Evolutionary conservation across 2,329 filamentous ascomycete genomes (phyloP), one percentile per base, ranked within the genome.

Genomic region (Aspergillus clavatus): DNA sequence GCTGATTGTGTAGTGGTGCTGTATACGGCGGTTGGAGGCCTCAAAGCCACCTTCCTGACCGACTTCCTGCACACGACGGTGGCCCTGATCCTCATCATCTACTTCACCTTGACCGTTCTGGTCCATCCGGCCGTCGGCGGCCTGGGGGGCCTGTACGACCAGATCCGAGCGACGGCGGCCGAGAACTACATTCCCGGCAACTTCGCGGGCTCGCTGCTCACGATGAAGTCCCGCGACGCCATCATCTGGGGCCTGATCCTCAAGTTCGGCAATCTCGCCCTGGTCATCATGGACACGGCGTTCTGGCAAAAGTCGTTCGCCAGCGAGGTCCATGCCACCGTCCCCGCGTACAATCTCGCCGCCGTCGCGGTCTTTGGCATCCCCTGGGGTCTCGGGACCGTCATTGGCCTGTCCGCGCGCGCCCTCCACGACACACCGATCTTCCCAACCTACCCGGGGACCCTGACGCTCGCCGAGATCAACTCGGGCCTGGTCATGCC

Each of bases 41-140:
- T 70, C 43, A 70, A 70, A 42, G 67, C 67, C 38, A 70, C 67
- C 0, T 69, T 69, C 42, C 51, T 79, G 4, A 78, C 75, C 0
- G 74, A 78, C 47, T 79, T 76, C 49, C 69, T 78, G 21, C 77
- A 80, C 50, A 80, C 77, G 0, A 72, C 78, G 11, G 72, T 75
- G 8, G 78, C 80, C 16, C 68, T 77, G 1, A 72, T 79, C 21
- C 72, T 79, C 18, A 67, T 55, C 0, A 78, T 42, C 71, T 74
- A 62, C 71, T 73, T 62, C 70, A 77, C 57, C 60, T 70, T 76
- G 50, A 70, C 72, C 2, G 75, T 74, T 16, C 61, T 67, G 26
- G 69, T 71, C 0, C 62, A 69, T 0, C 66, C 71, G 0, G 72
- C 77, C 42, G 67, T 80, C 22, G 71, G 72, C 0, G 78, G 75